phyloP scores from a whole-genome alignment of 768 basidiomycete species.

The Myochromella boudieri region DNA sequence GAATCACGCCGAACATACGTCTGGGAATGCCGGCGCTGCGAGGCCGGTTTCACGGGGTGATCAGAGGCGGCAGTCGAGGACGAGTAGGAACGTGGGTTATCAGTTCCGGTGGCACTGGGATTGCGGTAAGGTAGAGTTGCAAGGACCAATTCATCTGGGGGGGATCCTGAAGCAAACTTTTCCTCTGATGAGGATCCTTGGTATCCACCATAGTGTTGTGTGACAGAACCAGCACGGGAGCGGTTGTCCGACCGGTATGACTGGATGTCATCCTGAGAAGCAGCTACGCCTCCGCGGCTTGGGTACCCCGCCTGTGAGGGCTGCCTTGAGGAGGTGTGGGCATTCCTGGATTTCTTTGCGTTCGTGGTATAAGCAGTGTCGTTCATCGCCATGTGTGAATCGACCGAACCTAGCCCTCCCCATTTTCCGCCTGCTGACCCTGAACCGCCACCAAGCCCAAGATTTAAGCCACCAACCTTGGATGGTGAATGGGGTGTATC shows the following conservation, averaged over 20 bases:
- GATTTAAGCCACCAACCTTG: neutral
- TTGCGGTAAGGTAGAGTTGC: constrained; percentile 7
- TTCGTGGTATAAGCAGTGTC: constrained; percentile 1
- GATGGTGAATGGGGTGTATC: neutral
- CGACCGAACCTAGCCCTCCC: constrained; percentile 22
- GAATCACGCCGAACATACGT: no score
- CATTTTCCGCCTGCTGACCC: constrained; percentile 10
- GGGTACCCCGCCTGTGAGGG: constrained; percentile 6
- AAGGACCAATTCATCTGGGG: constrained; percentile 13
- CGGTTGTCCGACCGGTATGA: constrained; percentile 1
- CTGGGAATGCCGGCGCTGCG: neutral
- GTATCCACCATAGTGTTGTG: constrained; percentile 4
- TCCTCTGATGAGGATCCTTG: constrained; percentile 15
- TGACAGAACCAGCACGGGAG: constrained; percentile 10
- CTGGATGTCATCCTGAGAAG: constrained; percentile 11
- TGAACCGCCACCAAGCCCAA: neutral
- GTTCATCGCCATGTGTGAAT: constrained; percentile 10
- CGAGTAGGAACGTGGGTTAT: constrained; percentile 4
- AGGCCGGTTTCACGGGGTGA: no score
- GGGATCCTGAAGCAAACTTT: constrained; percentile 13
- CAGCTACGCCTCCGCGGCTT: constrained; percentile 1
- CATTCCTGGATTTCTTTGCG: constrained; percentile 6
- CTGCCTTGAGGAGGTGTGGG: constrained; percentile 3
- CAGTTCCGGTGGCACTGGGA: neutral
- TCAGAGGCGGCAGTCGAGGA: constrained; percentile 1